These are phyloP conservation scores for Marchantia paleacea DNA, from an alignment of 225 moss, liverwort and hornwort genomes.

Conservation along the genomic window DNA sequence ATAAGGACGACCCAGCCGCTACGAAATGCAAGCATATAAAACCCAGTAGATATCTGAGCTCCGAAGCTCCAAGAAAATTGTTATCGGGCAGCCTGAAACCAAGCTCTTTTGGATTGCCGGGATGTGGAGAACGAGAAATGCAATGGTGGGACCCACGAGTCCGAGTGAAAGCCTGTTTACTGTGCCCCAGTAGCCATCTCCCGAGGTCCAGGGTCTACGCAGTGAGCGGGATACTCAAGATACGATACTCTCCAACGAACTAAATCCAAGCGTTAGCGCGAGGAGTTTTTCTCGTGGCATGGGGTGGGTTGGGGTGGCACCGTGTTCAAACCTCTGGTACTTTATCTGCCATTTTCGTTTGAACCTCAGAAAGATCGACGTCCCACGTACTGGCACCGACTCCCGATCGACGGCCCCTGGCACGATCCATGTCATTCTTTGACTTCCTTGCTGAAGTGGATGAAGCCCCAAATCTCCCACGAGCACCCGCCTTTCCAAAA, in stretches of 20 bases:
- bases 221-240: background rate
- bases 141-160: background rate
- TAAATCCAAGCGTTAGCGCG: background rate
- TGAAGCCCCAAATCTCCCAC: background rate
- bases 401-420: background rate
- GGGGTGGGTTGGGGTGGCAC: too few relatives aligned
- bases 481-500: background rate
- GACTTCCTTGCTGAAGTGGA: background rate
- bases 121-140: background rate
- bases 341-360: too few relatives aligned
- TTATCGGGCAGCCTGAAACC: too few relatives aligned
- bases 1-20: background rate
- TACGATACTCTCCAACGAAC: background rate
- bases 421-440: background rate
- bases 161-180: too few relatives aligned
- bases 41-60: background rate
- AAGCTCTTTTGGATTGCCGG: too few relatives aligned
- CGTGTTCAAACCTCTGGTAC: too few relatives aligned
- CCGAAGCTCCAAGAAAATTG: too few relatives aligned
- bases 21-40: background rate
- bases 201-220: too few relatives aligned
- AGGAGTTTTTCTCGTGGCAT: background rate
- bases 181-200: too few relatives aligned
- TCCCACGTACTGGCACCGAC: too few relatives aligned
- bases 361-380: too few relatives aligned